phyloP scores from a whole-genome alignment of 2,329 filamentous ascomycete genomes.

The Davidsoniella australis region DNA sequence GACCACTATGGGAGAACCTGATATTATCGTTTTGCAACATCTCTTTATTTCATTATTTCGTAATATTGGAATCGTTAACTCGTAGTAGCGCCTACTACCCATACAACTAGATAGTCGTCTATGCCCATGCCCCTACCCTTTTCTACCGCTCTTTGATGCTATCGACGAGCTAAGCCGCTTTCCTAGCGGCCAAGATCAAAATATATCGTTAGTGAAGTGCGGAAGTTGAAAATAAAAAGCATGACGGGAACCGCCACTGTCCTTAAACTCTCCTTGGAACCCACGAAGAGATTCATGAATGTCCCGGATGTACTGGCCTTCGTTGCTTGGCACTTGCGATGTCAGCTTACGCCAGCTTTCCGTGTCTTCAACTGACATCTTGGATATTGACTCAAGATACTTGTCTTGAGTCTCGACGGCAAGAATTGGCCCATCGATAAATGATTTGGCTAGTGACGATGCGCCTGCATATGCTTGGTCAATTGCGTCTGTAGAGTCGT shows the following conservation, averaged over 20 bases:
- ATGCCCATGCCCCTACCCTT: no score
- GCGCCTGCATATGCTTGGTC: constrained; percentile 52
- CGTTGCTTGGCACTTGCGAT: constrained; percentile 57
- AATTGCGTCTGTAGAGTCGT: constrained; percentile 42
- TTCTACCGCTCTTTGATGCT: no score
- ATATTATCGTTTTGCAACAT: no score
- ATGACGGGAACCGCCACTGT: constrained; percentile 40
- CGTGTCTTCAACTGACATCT: constrained; percentile 58
- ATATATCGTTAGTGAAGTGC: constrained; percentile 67
- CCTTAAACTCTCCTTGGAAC: constrained; percentile 43
- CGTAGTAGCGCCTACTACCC: no score
- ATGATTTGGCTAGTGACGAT: constrained; percentile 48
- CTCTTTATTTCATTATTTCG: no score
- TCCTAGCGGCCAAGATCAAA: constrained; percentile 46
- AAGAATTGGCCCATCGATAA: constrained; percentile 61
- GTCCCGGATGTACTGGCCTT: constrained; percentile 68
- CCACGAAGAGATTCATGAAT: constrained; percentile 57
- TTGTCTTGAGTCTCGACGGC: constrained; percentile 80
- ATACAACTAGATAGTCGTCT: no score
- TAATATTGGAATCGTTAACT: no score
- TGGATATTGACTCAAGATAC: constrained; percentile 57
- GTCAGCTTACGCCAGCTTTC: constrained; percentile 74
- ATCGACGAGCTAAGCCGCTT: no score
- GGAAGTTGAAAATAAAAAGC: constrained; percentile 89
- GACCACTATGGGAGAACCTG: no score